Evolutionary conservation across 2,329 filamentous ascomycete species (phyloP).

Genomic region (Colletotrichum tropicale): DNA sequence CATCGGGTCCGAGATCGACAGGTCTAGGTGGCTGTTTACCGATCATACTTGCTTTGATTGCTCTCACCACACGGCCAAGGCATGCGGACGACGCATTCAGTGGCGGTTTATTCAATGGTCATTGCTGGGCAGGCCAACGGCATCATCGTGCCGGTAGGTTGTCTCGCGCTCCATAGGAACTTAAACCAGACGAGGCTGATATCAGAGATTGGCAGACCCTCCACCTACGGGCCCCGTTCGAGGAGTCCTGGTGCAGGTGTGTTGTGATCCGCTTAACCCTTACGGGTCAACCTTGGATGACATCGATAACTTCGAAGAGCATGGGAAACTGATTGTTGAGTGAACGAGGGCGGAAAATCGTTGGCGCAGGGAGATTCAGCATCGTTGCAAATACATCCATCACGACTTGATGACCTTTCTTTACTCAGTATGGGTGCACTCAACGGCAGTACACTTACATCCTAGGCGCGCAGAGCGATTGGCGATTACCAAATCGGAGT

Average conservation of each 20-base stretch:
- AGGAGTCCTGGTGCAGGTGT: conserved; percentile 38
- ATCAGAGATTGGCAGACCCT: conserved; percentile 24
- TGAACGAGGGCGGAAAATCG: neutral
- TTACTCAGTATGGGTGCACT: neutral
- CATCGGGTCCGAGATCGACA: conserved; percentile 21
- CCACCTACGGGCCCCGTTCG: conserved; percentile 27
- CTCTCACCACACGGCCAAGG: conserved; percentile 20
- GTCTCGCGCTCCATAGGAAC: neutral
- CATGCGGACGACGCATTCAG: conserved; percentile 1
- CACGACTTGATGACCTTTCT: neutral
- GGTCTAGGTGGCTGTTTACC: conserved; percentile 42
- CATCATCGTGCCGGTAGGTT: neutral
- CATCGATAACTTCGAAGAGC: conserved; percentile 31
- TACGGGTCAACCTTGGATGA: conserved; percentile 27
- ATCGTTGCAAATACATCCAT: neutral
- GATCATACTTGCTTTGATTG: conserved; percentile 45
- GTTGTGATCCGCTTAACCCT: conserved; percentile 32
- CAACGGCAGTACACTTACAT: neutral
- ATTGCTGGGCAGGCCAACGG: neutral
- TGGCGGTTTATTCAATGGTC: conserved; percentile 9
- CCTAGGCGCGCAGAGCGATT: neutral
- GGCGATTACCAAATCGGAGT: neutral
- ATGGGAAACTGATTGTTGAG: neutral
- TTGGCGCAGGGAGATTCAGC: neutral
- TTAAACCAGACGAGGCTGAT: neutral